Evolutionary conservation across 106 monocot species (phyloP).

Genomic region (Hemerocallis citrina): DNA sequence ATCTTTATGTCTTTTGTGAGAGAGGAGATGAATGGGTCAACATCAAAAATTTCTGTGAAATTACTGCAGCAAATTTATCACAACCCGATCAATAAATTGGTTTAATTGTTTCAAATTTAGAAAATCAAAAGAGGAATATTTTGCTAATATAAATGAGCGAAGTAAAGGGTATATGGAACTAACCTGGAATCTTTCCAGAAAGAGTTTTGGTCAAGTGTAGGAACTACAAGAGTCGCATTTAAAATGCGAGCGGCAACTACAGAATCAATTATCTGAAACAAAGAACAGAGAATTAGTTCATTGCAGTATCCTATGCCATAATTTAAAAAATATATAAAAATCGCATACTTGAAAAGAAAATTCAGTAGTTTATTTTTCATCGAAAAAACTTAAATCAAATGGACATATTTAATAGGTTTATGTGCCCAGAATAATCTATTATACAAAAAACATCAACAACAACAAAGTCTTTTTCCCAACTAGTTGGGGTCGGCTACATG

Average conservation of each 20-base stretch:
- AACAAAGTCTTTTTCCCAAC: too few relatives aligned
- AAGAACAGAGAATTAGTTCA: too few relatives aligned
- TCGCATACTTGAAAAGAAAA: too few relatives aligned
- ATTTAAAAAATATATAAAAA: constrained; percentile 6
- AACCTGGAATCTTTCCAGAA: constrained; percentile 94
- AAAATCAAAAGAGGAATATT: background rate
- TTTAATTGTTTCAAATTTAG: background rate
- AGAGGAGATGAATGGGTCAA: constrained; percentile 67
- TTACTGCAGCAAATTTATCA: constrained; percentile 71
- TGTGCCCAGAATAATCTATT: too few relatives aligned
- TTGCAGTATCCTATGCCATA: too few relatives aligned
- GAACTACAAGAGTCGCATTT: constrained; percentile 85
- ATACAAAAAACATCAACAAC: too few relatives aligned
- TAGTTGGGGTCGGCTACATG: too few relatives aligned
- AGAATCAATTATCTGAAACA: constrained; percentile 69
- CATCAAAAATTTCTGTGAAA: constrained; percentile 79
- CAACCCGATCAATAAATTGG: background rate
- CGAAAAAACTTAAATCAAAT: too few relatives aligned
- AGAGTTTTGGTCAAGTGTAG: constrained; percentile 74
- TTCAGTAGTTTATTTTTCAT: too few relatives aligned
- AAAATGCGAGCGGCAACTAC: constrained; percentile 79
- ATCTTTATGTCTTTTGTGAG: constrained; percentile 67
- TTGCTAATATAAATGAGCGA: background rate
- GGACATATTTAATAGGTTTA: too few relatives aligned
- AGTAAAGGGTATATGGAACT: background rate